Evolutionary conservation across 371 early-diverging fungal genomes (phyloP), one percentile per base, ranked within the genome.

Genomic region (Actinomortierella wolfii): DNA sequence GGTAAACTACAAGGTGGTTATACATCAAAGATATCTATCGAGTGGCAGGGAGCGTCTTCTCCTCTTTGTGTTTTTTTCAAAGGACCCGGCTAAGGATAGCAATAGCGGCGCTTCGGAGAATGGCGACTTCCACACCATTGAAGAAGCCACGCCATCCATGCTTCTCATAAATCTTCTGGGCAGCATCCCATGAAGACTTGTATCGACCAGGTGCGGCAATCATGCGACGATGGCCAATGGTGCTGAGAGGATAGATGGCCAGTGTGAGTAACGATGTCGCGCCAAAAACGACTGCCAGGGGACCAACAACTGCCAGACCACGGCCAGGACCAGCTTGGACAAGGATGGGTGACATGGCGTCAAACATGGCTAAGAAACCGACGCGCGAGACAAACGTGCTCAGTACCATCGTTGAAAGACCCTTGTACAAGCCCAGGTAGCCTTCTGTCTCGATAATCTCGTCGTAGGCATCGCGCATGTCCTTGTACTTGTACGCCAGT

Each of bases 101-200:
- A 15, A 64, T 25, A 25, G 54, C 51, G 15, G 45, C 57, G 23
- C 61, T 49, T 1, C 59, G 59, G 18, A 57, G 23, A 40, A 64
- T 40, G 14, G 46, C 61, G 6, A 57, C 61, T 46, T 69, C 70
- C 18, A 39, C 23, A 3, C 70, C 70, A 13, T 50, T 54, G 24
- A 53, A 69, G 23, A 69, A 18, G 1, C 53, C 59, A 47, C 50
- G 59, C 64, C 64, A 64, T 9, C 70, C 70, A n/a, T 69, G 64
- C 29, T 57, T 64, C 55, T 60, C 61, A 3, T 64, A 60, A 57
- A 69, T 64, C 51, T 69, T 56, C 26, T 56, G 56, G 7, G 57
- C 70, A 9, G 64, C 64, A 29, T 69, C 70, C 56, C 64, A 69
- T 1, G 70, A 69, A 29, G 59, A 59, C 25, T 51, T 21, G 44